phyloP scores from a whole-genome alignment of 2,329 filamentous ascomycete genomes.

The Leptographium galeiforme region DNA sequence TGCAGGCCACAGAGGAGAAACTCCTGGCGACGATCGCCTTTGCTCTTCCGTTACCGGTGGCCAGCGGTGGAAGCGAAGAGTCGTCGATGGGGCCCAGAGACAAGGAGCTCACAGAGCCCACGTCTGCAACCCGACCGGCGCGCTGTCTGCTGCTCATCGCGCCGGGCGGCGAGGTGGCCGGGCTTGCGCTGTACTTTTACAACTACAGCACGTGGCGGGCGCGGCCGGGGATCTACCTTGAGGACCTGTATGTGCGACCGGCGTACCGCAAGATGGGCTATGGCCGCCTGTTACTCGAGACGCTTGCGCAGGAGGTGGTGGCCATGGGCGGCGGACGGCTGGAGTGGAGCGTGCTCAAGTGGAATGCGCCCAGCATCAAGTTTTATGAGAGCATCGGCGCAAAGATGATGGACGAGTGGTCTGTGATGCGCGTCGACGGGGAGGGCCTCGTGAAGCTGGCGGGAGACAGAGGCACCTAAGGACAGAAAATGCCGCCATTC shows the following conservation, averaged over 20 bases:
- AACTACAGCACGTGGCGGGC: slow-evolving; percentile 92
- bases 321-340: slow-evolving; percentile 60
- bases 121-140: slow-evolving; percentile 46
- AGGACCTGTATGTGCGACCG: slow-evolving; percentile 76
- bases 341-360: slow-evolving; percentile 86
- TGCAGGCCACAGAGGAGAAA: slow-evolving; percentile 65
- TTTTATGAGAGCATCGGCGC: slow-evolving; percentile 72
- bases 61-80: no score
- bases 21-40: slow-evolving; percentile 70
- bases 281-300: slow-evolving; percentile 60
- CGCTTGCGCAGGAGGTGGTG: slow-evolving; percentile 66
- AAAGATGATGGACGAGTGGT: slow-evolving; percentile 54
- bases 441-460: slow-evolving; percentile 50
- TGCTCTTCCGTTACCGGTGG: slow-evolving; percentile 22
- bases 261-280: slow-evolving; percentile 63
- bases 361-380: slow-evolving; percentile 80
- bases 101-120: slow-evolving; percentile 34
- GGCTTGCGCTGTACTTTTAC: slow-evolving; percentile 86
- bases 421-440: slow-evolving; percentile 61
- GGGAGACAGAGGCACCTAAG: neutral
- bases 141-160: slow-evolving; percentile 59
- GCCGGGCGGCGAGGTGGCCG: slow-evolving; percentile 37
- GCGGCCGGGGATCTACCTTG: slow-evolving; percentile 79
- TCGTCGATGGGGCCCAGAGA: slow-evolving; percentile 16
- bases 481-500: neutral